Base-by-base conservation (phyloP, 768 basidiomycete species). In the Lepiota brunneoincarnata region DNA sequence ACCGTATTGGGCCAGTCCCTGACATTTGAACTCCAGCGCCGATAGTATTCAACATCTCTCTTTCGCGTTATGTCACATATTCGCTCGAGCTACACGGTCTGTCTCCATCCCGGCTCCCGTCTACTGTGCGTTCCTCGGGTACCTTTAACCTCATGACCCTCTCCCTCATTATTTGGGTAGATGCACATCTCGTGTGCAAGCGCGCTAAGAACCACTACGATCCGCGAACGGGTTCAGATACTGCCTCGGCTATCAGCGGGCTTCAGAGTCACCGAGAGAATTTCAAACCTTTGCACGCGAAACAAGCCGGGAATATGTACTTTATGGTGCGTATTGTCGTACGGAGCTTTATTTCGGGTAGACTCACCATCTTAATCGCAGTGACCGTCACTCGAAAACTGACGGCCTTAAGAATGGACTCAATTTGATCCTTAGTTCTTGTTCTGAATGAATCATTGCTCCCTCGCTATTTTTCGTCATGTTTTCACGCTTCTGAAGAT, bases 81-180 rank as follows among this genome's bases (percentile, higher is more conserved):
- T 90, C 47, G 89, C 91, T 0, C 78, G 89, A 0, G 78, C 91
- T 0, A 93, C 91, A 0, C 84, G 91, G 6, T 89, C 89, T 0
- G 91, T 93, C 0, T 92, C 90, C 0, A 92, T 93, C 39, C 91
- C 91, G 0, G 90, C 91, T 0, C 91, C 91, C 0, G 89, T 92
- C 0, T 93, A 93, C 58, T 93, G 90, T 91, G 61, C 61, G 84
- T 59, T 21, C 11, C 40, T 37, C 11, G 14, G 51, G 15, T 6
- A 11, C 12, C 7, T 47, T 79, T 1, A n/a, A 18, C 18, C 9
- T 31, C 17, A 28, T 31, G 7, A 17, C 36, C 35, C 6, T 35
- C n/a, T 35, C 23, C 11, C 24, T 20, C 10, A 12, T 34, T 21
- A 28, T 18, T 51, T 17, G 52, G 18, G 76, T 83, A 90, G 89